A percentile compares a stretch with the other conserved stretches of the same genome.
phyloP scores from a whole-genome alignment of 1,284 basidiomycete genomes.

The Boletus sp. region DNA sequence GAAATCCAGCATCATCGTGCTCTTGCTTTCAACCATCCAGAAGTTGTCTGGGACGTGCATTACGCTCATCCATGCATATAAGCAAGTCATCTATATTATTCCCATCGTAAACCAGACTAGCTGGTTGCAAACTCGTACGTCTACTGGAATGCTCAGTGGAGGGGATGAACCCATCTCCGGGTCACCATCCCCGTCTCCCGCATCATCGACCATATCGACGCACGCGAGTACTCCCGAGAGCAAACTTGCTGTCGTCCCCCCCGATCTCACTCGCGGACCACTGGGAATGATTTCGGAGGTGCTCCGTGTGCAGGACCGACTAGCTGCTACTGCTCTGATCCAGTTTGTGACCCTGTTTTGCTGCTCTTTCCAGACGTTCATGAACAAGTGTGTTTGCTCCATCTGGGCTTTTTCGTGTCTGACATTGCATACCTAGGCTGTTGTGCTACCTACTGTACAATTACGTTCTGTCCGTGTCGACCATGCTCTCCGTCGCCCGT shows the following conservation, averaged over 20 bases:
- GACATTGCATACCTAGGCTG: constrained; percentile 39
- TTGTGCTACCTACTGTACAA: constrained; percentile 59
- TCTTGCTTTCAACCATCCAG: constrained; percentile 69
- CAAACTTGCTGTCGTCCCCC: constrained; percentile 2
- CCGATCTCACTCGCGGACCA: constrained; percentile 31
- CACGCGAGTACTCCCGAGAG: constrained; percentile 11
- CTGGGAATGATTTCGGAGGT: constrained; percentile 49
- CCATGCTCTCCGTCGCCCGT: constrained; percentile 42
- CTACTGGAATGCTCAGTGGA: constrained; percentile 1
- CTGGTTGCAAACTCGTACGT: constrained; percentile 15
- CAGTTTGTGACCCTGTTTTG: constrained; percentile 38
- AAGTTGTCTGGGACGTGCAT: constrained; percentile 65
- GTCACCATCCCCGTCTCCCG: constrained; percentile 14
- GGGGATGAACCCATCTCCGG: constrained; percentile 10
- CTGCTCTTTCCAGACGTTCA: constrained; percentile 41
- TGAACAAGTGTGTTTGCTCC: constrained; percentile 44
- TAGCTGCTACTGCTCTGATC: constrained; percentile 41
- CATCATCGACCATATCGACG: constrained; percentile 15
- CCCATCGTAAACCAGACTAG: constrained; percentile 56
- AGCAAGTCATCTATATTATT: constrained; percentile 57
- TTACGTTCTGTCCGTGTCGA: constrained; percentile 53
- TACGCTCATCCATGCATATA: constrained; percentile 63
- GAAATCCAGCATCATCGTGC: constrained; percentile 58
- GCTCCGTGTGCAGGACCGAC: constrained; percentile 43
- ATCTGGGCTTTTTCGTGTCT: not conserved